These are phyloP conservation scores for Populus euphratica DNA, from an alignment of 345 rosid species.

Conservation along the genomic window DNA sequence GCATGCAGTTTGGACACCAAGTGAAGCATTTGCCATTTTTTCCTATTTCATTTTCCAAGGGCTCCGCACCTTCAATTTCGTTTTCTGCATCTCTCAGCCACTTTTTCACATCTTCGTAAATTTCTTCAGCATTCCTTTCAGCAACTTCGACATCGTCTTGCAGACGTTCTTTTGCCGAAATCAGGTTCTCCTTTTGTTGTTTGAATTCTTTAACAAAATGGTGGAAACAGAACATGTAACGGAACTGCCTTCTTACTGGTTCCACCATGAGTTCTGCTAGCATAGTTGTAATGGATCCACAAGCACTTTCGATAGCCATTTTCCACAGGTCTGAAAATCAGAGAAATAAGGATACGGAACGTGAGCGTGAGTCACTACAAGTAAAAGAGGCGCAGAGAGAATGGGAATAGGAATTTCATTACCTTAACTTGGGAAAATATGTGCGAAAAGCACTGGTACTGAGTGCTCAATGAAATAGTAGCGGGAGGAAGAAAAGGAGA, in stretches of 20 bases:
- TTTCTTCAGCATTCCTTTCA: background rate
- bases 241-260: background rate
- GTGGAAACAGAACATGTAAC: too few relatives aligned
- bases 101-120: background rate
- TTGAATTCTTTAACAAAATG: too few relatives aligned
- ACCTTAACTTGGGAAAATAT: too few relatives aligned
- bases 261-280: background rate
- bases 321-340: too few relatives aligned
- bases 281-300: background rate
- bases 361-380: background rate
- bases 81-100: background rate
- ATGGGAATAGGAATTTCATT: too few relatives aligned
- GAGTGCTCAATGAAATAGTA: too few relatives aligned
- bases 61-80: background rate
- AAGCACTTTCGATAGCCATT: too few relatives aligned
- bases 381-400: too few relatives aligned
- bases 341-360: background rate
- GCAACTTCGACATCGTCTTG: background rate
- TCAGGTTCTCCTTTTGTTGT: background rate
- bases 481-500: too few relatives aligned
- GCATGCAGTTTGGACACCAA: background rate
- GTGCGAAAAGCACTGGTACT: too few relatives aligned
- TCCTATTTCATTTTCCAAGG: background rate
- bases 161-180: background rate
- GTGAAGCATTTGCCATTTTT: background rate